phyloP scores from a whole-genome alignment of 108 stramenopile species.

The Fistulifera pelliculosa region DNA sequence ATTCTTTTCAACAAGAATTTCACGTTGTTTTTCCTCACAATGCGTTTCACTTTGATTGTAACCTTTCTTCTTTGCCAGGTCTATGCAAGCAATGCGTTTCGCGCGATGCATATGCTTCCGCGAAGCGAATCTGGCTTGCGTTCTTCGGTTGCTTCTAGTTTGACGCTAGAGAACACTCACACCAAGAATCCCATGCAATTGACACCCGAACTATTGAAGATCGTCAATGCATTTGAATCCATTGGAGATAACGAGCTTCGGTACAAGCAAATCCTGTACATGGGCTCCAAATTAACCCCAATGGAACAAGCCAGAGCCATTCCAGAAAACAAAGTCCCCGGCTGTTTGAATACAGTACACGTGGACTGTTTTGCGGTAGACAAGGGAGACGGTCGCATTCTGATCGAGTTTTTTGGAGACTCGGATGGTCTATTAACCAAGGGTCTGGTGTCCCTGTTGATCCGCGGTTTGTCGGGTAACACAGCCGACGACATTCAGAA shows the following conservation, averaged over 20 bases:
- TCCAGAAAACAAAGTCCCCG: conserved; percentile 84
- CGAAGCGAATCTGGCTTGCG: too few relatives aligned
- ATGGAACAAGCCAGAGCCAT: conserved; percentile 43
- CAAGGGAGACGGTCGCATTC: conserved; percentile 20
- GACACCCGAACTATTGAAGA: conserved; percentile 66
- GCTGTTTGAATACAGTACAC: conserved; percentile 83
- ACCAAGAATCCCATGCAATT: conserved; percentile 42
- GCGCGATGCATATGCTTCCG: too few relatives aligned
- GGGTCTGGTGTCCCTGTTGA: conserved; percentile 86
- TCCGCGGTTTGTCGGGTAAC: conserved; percentile 67
- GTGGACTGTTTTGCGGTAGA: conserved; percentile 46
- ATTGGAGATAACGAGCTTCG: conserved; percentile 87
- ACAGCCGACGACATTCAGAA: conserved; percentile 62
- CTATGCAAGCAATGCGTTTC: too few relatives aligned
- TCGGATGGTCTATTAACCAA: conserved; percentile 93
- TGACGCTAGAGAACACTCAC: too few relatives aligned
- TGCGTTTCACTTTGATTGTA: too few relatives aligned
- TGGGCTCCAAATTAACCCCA: conserved; percentile 58
- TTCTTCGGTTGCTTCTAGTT: too few relatives aligned
- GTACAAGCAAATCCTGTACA: conserved; percentile 90
- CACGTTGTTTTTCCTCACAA: too few relatives aligned
- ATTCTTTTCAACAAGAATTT: too few relatives aligned
- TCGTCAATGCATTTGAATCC: conserved; percentile 65
- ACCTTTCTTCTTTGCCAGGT: too few relatives aligned
- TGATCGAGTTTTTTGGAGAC: conserved; percentile 82